phyloP scores from a whole-genome alignment of 2,329 filamentous ascomycete genomes.

The Xylariomycetidae sp. region DNA sequence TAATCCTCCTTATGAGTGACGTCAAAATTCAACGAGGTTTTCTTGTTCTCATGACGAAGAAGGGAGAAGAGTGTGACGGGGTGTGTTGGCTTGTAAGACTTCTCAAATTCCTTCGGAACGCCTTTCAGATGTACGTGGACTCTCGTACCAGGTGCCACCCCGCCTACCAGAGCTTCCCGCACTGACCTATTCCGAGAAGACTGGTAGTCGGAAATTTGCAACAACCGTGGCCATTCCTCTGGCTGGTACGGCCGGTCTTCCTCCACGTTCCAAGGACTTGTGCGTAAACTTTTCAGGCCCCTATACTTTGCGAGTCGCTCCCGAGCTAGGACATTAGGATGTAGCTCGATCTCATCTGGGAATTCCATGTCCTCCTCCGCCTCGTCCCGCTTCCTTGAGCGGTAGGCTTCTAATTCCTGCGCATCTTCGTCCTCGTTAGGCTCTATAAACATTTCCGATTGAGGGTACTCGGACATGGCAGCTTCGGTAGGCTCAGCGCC shows the following conservation, averaged over 20 bases:
- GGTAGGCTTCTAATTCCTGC: slow-evolving; percentile 75
- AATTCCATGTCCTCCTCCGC: slow-evolving; percentile 90
- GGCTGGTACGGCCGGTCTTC: slow-evolving; percentile 86
- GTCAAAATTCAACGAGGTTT: slow-evolving; percentile 82
- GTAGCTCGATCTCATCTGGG: slow-evolving; percentile 93
- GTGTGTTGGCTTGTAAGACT: slow-evolving; percentile 45
- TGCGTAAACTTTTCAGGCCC: slow-evolving; percentile 85
- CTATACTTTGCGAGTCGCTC: slow-evolving; percentile 84
- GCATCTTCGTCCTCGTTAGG: slow-evolving; percentile 78
- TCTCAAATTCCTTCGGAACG: slow-evolving; percentile 38
- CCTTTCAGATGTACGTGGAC: slow-evolving; percentile 71
- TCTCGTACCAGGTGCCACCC: slow-evolving; percentile 76
- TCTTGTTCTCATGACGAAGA: slow-evolving; percentile 91
- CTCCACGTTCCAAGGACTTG: slow-evolving; percentile 81
- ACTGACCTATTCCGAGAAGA: slow-evolving; percentile 71
- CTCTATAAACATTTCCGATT: slow-evolving; percentile 86
- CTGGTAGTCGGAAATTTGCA: slow-evolving; percentile 87
- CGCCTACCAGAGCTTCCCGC: slow-evolving; percentile 83
- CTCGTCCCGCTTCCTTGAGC: slow-evolving; percentile 71
- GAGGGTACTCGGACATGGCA: slow-evolving; percentile 82
- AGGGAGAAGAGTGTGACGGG: slow-evolving; percentile 80
- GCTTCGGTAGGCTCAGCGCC: slow-evolving; percentile 68
- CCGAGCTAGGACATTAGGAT: slow-evolving; percentile 77
- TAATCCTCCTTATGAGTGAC: slow-evolving; percentile 79
- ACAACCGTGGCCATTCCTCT: slow-evolving; percentile 79